Evolutionary conservation across 352 stramenopile genomes (phyloP), one percentile per base, ranked within the genome.

Genomic region (Phytophthora idaei): DNA sequence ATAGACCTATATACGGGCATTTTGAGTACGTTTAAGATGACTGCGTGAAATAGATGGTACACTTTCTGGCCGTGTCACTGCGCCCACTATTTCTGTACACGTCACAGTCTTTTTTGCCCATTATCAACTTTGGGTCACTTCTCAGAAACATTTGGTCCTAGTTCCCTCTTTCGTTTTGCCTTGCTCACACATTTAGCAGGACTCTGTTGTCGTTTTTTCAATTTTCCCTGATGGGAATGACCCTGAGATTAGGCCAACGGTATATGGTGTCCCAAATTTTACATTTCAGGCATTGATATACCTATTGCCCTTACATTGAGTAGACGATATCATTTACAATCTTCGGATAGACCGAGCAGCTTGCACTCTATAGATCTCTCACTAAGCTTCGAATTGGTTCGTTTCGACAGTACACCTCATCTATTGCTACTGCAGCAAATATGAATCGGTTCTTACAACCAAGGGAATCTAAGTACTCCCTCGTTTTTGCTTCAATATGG

Each of bases 241-340:
- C 14, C 55, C 11, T 42, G 6, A 36, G 7, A 54, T 62, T 12
- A 48, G 10, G 2, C 17, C 9, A 2, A 45, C 56, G 9, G 56
- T 62, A 46, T 31, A 27, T 10, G n/a, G 31, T 29, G 25, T 36
- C 7, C 25, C 32, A 37, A 62, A 62, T 28, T 39, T 54, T 45
- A 62, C 44, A 6, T 52, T 31, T 12, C 41, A 29, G 17, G 41
- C 31, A 10, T 46, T 52, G 41, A 61, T 44, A 4, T 62, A 62
- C 34, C 21, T 53, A 46, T 54, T 54, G 10, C n/a, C 29, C 39
- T 62, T 54, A 9, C n/a, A 62, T 59, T 41, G 10, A 54, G 29
- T 28, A 54, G 29, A 12, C 47, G 27, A 27, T 42, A 54, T 28
- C 47, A 28, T 54, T 54, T 54, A 15, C 28, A 54, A 27, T 31